A percentile compares a stretch with the other conserved stretches of the same genome.
Conservation (phyloP, 441 rosid genomes). For the Hypseocharis bilobata region DNA sequence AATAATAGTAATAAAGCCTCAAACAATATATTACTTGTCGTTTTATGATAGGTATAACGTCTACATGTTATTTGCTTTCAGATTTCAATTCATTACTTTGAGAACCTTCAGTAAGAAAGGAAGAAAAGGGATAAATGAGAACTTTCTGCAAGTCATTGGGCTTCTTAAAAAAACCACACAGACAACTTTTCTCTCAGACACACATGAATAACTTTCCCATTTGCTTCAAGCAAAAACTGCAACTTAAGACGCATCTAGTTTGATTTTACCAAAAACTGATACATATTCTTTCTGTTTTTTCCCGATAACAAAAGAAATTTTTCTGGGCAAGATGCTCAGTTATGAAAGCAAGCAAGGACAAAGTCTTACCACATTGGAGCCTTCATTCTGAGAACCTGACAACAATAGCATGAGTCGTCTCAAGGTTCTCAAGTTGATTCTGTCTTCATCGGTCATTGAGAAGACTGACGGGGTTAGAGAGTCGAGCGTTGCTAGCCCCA, state of each 20-base stretch:
- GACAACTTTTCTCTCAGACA: neutral
- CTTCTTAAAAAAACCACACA: no score
- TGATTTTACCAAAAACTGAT: neutral
- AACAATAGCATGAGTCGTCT: slow-evolving; percentile 54
- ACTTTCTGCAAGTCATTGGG: no score
- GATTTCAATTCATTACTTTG: neutral
- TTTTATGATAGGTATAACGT: neutral
- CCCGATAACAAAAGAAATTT: neutral
- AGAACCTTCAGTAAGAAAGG: neutral
- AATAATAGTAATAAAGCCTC: neutral
- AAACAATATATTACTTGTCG: neutral
- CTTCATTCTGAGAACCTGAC: slow-evolving; percentile 40
- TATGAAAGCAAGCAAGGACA: neutral
- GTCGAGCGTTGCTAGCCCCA: slow-evolving; percentile 66
- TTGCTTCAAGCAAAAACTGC: no score
- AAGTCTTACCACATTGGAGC: slow-evolving; percentile 33
- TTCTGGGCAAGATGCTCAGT: neutral
- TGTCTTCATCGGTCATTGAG: slow-evolving; percentile 66
- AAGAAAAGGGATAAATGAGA: neutral
- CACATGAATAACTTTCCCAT: neutral
- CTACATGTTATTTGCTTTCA: neutral
- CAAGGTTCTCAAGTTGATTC: slow-evolving; percentile 56
- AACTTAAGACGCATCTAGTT: no score
- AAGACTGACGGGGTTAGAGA: slow-evolving; percentile 44
- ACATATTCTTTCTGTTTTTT: neutral